These are phyloP conservation scores for Ustilago shanxiensis DNA, from an alignment of 1,284 basidiomycete species.

Conservation along the genomic window DNA sequence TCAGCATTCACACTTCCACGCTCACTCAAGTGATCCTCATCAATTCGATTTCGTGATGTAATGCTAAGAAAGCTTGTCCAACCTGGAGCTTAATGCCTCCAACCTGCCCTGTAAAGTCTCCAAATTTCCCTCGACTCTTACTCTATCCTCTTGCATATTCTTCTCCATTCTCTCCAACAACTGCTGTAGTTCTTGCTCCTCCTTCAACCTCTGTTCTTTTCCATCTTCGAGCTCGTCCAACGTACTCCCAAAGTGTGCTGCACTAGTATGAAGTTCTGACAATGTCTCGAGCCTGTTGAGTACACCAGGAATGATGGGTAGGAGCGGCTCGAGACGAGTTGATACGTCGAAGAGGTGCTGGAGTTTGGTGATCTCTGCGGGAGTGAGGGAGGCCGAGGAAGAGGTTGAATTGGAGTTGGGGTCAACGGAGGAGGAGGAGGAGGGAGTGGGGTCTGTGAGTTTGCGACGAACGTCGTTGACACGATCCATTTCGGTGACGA, in stretches of 20 bases:
- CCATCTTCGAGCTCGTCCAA: slow-evolving; percentile 81
- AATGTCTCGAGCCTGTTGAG: slow-evolving; percentile 87
- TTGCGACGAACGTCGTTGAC: slow-evolving; percentile 75
- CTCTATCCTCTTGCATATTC: slow-evolving; percentile 77
- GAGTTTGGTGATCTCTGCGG: slow-evolving; percentile 36
- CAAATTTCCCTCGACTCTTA: slow-evolving; percentile 70
- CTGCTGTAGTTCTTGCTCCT: slow-evolving; percentile 77
- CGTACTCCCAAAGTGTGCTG: slow-evolving; percentile 76
- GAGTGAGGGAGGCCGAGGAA: slow-evolving; percentile 25
- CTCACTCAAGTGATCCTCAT: neutral
- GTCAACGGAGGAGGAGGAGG: neutral
- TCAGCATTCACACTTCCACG: neutral
- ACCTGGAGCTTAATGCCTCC: slow-evolving; percentile 77
- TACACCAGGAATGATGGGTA: slow-evolving; percentile 92
- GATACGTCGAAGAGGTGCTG: slow-evolving; percentile 78
- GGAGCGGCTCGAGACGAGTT: slow-evolving; percentile 83
- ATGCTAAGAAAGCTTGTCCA: slow-evolving; percentile 71
- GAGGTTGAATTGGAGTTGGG: too few relatives aligned
- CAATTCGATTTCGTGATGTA: neutral
- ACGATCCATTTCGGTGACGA: slow-evolving; percentile 91
- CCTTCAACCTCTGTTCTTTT: slow-evolving; percentile 76
- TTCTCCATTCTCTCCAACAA: slow-evolving; percentile 75
- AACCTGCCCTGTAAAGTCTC: slow-evolving; percentile 80
- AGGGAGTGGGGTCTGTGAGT: slow-evolving; percentile 59
- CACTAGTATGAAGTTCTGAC: slow-evolving; percentile 83